Percentiles rank a stretch among this genome's conserved stretches.
These are phyloP conservation scores for Arthroderma sp. DNA, from an alignment of 2,329 filamentous ascomycete genomes.

Conservation along the genomic window DNA sequence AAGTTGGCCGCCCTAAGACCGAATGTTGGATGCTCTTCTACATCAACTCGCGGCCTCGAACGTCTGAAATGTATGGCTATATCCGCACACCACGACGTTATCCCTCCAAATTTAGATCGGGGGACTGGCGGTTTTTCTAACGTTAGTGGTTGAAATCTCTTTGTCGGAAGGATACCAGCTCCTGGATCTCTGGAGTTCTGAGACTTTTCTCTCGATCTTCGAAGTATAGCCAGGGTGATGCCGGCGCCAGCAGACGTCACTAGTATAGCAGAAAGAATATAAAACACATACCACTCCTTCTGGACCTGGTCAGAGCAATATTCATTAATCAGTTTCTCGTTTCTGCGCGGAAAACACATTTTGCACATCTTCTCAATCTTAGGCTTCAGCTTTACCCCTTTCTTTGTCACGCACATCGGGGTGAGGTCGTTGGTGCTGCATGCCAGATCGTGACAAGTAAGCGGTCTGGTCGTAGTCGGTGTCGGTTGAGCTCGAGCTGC, in stretches of 20 bases:
- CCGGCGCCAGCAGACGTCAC: not conserved
- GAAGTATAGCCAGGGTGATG: not conserved
- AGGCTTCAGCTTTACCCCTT: not conserved
- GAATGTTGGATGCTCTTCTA: not conserved
- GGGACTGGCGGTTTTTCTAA: not conserved
- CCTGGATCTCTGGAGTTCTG: not conserved
- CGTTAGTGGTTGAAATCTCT: not conserved
- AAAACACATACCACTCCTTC: not conserved
- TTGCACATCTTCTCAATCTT: not conserved
- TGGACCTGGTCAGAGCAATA: not conserved
- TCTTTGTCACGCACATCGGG: not conserved
- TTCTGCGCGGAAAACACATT: constrained; percentile 1
- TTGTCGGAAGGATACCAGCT: not conserved
- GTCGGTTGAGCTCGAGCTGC: not conserved
- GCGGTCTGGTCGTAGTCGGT: not conserved
- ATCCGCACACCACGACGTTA: not conserved
- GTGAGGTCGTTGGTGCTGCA: not conserved
- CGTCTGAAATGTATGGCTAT: not conserved
- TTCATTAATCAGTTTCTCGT: not conserved
- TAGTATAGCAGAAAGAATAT: constrained; percentile 4
- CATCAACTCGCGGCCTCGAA: not conserved
- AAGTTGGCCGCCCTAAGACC: not conserved
- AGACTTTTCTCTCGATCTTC: not conserved
- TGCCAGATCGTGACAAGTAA: not conserved
- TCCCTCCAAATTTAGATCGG: not conserved